These are phyloP conservation scores for Myriangium duriaei DNA, from an alignment of 2,329 filamentous ascomycete species.

Conservation along the genomic window DNA sequence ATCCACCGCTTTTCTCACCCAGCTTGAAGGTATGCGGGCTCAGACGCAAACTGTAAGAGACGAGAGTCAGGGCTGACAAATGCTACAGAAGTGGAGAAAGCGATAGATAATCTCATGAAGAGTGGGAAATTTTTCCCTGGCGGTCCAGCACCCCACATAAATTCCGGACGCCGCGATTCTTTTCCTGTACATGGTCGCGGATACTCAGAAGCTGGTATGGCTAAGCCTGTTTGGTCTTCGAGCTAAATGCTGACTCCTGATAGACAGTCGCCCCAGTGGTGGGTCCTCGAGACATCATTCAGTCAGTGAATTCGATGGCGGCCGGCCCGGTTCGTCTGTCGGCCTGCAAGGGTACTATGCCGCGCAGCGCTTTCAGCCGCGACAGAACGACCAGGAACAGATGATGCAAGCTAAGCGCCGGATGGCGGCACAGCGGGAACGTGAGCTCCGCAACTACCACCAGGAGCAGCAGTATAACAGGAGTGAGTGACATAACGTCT, in stretches of 20 bases:
- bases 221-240: constrained; percentile 10
- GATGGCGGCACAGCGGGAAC: constrained; percentile 97
- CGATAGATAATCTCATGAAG: constrained; percentile 90
- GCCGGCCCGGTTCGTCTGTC: constrained; percentile 58
- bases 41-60: too few species aligned
- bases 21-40: constrained; percentile 79
- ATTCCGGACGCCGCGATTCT: constrained; percentile 67
- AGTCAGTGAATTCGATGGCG: constrained; percentile 69
- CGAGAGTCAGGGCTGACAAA: not conserved
- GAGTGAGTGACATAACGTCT: constrained; percentile 60
- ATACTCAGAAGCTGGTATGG: constrained; percentile 49
- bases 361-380: constrained; percentile 79
- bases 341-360: constrained; percentile 92
- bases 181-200: constrained; percentile 49
- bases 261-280: constrained; percentile 57
- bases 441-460: constrained; percentile 98
- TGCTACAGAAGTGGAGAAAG: constrained; percentile 76
- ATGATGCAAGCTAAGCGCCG: constrained; percentile 98
- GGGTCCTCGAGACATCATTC: constrained; percentile 68
- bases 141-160: constrained; percentile 24
- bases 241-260: not conserved
- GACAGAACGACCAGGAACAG: constrained; percentile 86
- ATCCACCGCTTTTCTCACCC: constrained; percentile 64
- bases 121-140: constrained; percentile 75
- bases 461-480: constrained; percentile 99